phyloP scores from a whole-genome alignment of 805 yeast genomes.

The Saturnispora serradocipensis region DNA sequence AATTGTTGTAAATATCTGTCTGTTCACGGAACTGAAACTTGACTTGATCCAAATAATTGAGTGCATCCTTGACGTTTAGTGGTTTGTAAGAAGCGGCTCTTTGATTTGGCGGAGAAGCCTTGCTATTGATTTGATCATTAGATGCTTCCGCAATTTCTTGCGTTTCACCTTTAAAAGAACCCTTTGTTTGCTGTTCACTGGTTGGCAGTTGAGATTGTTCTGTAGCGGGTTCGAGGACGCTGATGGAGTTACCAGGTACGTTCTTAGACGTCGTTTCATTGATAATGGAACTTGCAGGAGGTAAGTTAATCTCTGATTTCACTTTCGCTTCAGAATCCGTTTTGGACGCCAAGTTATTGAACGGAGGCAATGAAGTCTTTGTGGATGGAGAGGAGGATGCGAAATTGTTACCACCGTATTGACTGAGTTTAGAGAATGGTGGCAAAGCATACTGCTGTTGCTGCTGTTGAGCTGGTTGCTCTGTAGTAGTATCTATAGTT shows the following conservation, averaged over 20 bases:
- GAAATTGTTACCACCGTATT: neutral
- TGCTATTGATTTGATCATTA: conserved; percentile 9
- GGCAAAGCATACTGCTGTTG: conserved; percentile 5
- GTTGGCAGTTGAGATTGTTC: too few relatives aligned
- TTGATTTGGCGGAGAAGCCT: conserved; percentile 13
- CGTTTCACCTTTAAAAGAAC: neutral
- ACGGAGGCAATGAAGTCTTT: neutral
- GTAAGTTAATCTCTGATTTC: conserved; percentile 18
- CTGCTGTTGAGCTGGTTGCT: neutral
- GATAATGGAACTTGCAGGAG: conserved; percentile 20
- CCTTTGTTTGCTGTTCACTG: neutral
- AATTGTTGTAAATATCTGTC: conserved; percentile 93
- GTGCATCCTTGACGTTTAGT: conserved; percentile 90
- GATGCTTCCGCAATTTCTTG: conserved; percentile 3
- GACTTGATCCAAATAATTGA: conserved; percentile 91
- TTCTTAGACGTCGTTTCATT: conserved; percentile 1
- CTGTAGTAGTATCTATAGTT: neutral
- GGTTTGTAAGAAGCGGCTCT: conserved; percentile 50
- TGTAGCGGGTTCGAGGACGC: neutral
- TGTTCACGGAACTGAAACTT: conserved; percentile 85
- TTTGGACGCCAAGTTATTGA: neutral
- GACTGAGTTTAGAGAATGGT: conserved; percentile 2
- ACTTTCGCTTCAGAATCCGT: neutral
- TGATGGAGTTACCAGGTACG: conserved; percentile 14
- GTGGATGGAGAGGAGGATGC: neutral